Base-by-base conservation (phyloP, 495 filamentous ascomycete genomes). In the Penicillium psychrofluorescens region DNA sequence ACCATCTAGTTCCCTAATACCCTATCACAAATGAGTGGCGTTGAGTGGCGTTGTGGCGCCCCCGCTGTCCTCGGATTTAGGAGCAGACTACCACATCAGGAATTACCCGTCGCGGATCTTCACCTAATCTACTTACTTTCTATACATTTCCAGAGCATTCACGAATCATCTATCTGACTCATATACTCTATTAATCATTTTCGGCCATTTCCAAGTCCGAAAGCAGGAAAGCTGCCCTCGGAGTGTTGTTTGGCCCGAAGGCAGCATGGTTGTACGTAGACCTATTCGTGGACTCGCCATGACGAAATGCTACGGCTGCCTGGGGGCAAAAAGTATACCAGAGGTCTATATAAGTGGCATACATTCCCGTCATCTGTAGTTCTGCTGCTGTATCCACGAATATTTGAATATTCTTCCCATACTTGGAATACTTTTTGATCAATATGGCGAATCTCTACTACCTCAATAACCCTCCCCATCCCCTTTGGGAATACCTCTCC, bases 381-480 rank as follows among this genome's bases (percentile, higher is more conserved):
- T 15, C 22, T 22, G 22, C 22, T 22, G 22, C 6, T 22, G 0
- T 22, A 22, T 6, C 22, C 2, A 6, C 22, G 4, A 22, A 22
- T 22, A 22, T 22, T 22, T 22, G 22, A 22, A 22, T 22, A 22
- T 22, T 22, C 22, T 22, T 22, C 22, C 22, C 3, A 6, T 22
- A 22, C 22, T 22, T 22, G 22, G 22, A 4, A 22, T 38, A 11
- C 29, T 13, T 32, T 15, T 13, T 22, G 29, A 40, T 37, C 36
- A 58, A 50, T 34, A 66, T 66, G 63, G 53, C 63, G 47, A 59
- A 59, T 27, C 55, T 69, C 41, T 61, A 66, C 38, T 49, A 61
- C 43, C 50, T 65, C 49, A 71, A 71, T 41, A 52, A 63, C 14
- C 51, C 48, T n/a, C 48, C 53, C 7, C 43, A 56, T 45, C 55